Base-by-base conservation (phyloP, 768 basidiomycete species). In the Serendipita sp. region DNA sequence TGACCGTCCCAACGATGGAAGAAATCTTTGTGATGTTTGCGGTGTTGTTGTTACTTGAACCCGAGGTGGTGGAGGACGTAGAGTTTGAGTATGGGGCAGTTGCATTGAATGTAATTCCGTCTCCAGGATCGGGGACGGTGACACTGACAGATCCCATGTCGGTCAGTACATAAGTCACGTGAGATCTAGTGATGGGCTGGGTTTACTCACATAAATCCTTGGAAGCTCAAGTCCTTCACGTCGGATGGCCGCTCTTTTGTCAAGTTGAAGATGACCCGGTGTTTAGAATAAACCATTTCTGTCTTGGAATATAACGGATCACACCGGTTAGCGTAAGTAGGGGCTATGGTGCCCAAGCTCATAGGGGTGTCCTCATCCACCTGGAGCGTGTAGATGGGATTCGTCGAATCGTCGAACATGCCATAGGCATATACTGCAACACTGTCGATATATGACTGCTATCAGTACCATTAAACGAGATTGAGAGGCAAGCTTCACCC, bases 141-240 rank as follows among this genome's bases (percentile, higher is more conserved):
- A 60, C 56, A 32, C 56, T 60, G 34, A 8, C 3, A 10, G 1
- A 51, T 7, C 8, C 5, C 18, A n/a, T 7, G 13, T 41, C 7
- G 13, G 13, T 41, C 2, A 41, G 2, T 13, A 41, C 7, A 41
- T 2, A 7, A 13, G 1, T 41, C 24, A 24, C 24, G 24, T 46
- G 18, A 32, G 1, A 51, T 51, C 48, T 51, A 32, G n/a, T 18
- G 5, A 51, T n/a, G 48, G 16, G n/a, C 30, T 11, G 45, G 18
- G 11, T 18, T 18, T n/a, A 60, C 56, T 24, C 56, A 60, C 56
- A 60, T 60, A n/a, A 60, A 60, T 8, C 56, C 56, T 3, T 60
- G 28, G 10, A 60, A 38, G 35, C 56, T 60, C 16, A 60, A 35
- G 32, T 60, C 56, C 56, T 60, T 60, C 35, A 60, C 56, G n/a